phyloP scores from a whole-genome alignment of 169 alveolate species.

The Plasmodium gonderi region DNA sequence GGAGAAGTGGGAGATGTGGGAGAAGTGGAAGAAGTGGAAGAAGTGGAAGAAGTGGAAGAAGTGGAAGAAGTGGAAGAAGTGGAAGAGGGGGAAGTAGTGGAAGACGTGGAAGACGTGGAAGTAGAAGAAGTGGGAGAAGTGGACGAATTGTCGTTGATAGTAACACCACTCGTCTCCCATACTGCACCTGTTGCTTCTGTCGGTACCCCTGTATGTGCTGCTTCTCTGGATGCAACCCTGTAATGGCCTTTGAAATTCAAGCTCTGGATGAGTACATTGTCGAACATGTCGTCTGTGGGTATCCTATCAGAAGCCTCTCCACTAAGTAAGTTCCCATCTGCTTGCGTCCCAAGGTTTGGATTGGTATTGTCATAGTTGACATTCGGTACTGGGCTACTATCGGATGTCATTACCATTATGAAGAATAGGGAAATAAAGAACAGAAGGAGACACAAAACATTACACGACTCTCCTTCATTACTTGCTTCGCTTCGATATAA shows the following conservation, averaged over 20 bases:
- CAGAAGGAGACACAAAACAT: constrained; percentile 38
- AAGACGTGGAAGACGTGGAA: too few relatives aligned
- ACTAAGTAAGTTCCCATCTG: neutral
- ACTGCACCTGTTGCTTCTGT: neutral
- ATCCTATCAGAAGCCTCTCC: neutral
- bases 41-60: too few relatives aligned
- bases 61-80: too few relatives aligned
- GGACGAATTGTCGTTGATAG: neutral
- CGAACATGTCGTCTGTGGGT: constrained; percentile 9
- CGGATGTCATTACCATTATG: constrained; percentile 33
- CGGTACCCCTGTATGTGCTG: neutral
- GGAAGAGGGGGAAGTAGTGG: too few relatives aligned
- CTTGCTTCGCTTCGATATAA: constrained; percentile 17
- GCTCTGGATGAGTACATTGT: constrained; percentile 37
- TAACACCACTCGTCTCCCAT: neutral
- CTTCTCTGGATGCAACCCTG: neutral
- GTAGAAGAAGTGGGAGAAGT: neutral
- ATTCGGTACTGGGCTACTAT: neutral
- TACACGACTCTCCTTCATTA: constrained; percentile 44
- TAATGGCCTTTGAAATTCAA: constrained; percentile 42
- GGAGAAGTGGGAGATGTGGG: too few relatives aligned
- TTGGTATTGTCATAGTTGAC: neutral
- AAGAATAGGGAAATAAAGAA: constrained; percentile 47
- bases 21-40: too few relatives aligned
- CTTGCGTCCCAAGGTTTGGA: neutral